Percentiles rank a stretch among this genome's conserved stretches.
Conservation (phyloP, 2,329 filamentous ascomycete species). For the Diaporthe nobilis region DNA sequence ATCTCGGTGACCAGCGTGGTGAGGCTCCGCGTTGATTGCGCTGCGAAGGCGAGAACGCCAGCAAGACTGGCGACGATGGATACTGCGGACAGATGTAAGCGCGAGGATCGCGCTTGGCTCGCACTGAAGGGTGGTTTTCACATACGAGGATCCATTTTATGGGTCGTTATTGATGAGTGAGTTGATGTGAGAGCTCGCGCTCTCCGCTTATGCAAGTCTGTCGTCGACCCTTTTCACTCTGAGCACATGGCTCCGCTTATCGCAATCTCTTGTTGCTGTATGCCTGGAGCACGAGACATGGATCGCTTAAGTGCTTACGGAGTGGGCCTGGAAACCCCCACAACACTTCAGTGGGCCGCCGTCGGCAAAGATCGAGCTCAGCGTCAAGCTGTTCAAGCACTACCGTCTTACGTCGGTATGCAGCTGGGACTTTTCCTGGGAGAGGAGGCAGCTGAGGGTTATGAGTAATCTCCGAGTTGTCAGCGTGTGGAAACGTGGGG, state of each 20-base stretch:
- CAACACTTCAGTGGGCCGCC: neutral
- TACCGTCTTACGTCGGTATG: neutral
- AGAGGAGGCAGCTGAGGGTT: neutral
- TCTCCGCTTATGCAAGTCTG: neutral
- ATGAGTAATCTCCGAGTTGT: neutral
- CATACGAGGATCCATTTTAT: constrained; percentile 10
- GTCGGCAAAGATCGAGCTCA: neutral
- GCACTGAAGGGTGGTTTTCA: neutral
- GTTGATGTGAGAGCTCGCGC: neutral
- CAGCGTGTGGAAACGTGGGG: neutral
- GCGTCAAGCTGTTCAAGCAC: neutral
- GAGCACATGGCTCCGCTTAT: neutral
- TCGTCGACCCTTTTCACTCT: constrained; percentile 1
- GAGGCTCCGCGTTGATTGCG: constrained; percentile 13
- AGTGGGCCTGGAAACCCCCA: neutral
- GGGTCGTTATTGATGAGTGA: neutral
- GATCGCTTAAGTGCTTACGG: constrained; percentile 20
- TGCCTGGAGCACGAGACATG: neutral
- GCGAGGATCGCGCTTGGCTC: neutral
- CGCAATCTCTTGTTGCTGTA: neutral
- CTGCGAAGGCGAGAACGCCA: constrained; percentile 7
- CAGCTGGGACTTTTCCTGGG: too few relatives aligned
- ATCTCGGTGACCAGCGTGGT: neutral
- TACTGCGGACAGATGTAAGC: neutral
- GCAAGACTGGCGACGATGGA: constrained; percentile 9